Evolutionary conservation across 352 stramenopile species (phyloP).

Genomic region (Pseudoperonospora humuli): DNA sequence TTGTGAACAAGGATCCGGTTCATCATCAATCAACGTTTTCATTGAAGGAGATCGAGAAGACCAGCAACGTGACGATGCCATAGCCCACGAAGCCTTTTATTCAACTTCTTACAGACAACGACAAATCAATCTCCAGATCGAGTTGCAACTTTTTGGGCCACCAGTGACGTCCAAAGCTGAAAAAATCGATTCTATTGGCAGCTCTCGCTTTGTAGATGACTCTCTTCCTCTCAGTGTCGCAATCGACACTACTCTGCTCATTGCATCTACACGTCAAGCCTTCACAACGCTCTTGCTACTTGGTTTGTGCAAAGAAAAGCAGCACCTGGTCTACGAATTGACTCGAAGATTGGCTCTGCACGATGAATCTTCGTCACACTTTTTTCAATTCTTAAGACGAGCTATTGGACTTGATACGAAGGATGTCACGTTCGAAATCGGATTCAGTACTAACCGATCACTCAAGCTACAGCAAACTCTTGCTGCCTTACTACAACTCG

Average conservation of each 20-base stretch:
- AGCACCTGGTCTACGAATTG: constrained; percentile 8
- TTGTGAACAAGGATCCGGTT: not conserved
- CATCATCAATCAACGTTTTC: constrained; percentile 8
- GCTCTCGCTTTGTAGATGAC: constrained; percentile 7
- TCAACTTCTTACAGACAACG: not conserved
- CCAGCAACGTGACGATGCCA: constrained; percentile 14
- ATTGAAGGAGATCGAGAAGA: constrained; percentile 17
- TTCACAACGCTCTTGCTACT: constrained; percentile 23
- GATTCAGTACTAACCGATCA: not conserved
- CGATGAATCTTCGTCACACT: constrained; percentile 3
- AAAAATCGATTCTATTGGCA: not conserved
- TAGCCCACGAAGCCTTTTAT: constrained; percentile 12
- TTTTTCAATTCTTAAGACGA: constrained; percentile 22
- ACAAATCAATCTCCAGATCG: not conserved
- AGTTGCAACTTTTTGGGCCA: not conserved
- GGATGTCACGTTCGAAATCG: constrained; percentile 14
- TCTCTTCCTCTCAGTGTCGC: constrained; percentile 23
- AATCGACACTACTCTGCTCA: constrained; percentile 20
- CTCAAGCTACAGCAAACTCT: constrained; percentile 14
- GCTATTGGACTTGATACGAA: constrained; percentile 18
- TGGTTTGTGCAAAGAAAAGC: constrained; percentile 1
- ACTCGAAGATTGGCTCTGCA: constrained; percentile 14
- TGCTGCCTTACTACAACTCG: constrained; percentile 5
- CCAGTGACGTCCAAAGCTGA: not conserved
- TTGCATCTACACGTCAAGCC: constrained; percentile 25